Percentiles rank a stretch among this genome's conserved stretches.
Evolutionary conservation across 2,329 filamentous ascomycete species (phyloP).

Genomic region (Chrysoporthe puriensis): DNA sequence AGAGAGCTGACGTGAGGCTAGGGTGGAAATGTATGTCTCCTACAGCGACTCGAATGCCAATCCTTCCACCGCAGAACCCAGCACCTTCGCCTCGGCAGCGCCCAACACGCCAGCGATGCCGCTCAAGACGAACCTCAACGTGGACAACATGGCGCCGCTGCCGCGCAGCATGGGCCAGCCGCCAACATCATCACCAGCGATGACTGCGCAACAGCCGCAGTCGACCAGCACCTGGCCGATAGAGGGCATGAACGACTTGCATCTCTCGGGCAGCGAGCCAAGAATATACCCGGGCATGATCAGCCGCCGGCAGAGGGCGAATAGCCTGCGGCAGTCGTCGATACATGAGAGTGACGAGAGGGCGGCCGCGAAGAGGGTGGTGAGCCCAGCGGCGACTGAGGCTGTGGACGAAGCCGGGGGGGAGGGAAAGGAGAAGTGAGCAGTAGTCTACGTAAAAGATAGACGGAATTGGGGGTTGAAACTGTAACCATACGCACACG

Average conservation of each 20-base stretch:
- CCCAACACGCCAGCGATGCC: slow-evolving; percentile 33
- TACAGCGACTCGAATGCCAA: slow-evolving; percentile 34
- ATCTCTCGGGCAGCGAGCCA: slow-evolving; percentile 64
- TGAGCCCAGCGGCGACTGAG: neutral
- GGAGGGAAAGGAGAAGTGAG: neutral
- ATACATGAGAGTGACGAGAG: slow-evolving; percentile 43
- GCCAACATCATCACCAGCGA: slow-evolving; percentile 24
- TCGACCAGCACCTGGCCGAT: slow-evolving; percentile 25
- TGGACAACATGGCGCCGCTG: slow-evolving; percentile 19
- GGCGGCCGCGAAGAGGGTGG: neutral
- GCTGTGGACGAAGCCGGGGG: neutral
- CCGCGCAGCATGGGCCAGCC: slow-evolving; percentile 14
- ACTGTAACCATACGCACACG: neutral
- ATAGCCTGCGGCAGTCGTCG: slow-evolving; percentile 46
- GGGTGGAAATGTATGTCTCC: slow-evolving; percentile 48
- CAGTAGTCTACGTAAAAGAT: neutral
- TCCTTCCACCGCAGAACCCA: slow-evolving; percentile 7
- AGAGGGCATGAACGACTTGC: slow-evolving; percentile 47
- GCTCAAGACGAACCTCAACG: slow-evolving; percentile 29
- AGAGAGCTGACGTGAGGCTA: slow-evolving; percentile 32
- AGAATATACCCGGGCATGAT: slow-evolving; percentile 75
- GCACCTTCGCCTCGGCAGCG: slow-evolving; percentile 14
- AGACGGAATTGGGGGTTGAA: neutral
- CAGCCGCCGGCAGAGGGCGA: slow-evolving; percentile 51
- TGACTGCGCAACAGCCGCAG: slow-evolving; percentile 7